Percentiles rank a stretch among this genome's conserved stretches.
These are phyloP conservation scores for Sungouiella thailandica DNA, from an alignment of 805 yeast genomes.

Conservation along the genomic window DNA sequence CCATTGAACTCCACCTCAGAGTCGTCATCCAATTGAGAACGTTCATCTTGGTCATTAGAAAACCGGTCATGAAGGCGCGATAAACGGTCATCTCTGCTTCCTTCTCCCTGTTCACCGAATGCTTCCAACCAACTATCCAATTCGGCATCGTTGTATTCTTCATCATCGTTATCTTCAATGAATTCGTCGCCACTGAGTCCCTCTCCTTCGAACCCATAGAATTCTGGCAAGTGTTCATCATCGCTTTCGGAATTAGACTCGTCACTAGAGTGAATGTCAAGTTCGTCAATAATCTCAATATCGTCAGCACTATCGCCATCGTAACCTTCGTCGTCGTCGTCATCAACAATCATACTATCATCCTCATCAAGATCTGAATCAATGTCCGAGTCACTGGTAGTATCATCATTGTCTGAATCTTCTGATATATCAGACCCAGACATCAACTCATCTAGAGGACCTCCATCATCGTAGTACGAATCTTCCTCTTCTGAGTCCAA, in stretches of 20 bases:
- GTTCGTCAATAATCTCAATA: constrained; percentile 32
- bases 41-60: background rate
- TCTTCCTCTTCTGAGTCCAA: constrained; percentile 59
- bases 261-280: constrained; percentile 25
- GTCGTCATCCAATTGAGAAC: background rate
- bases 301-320: constrained; percentile 27
- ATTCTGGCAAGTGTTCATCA: constrained; percentile 22
- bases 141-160: constrained; percentile 31
- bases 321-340: constrained; percentile 16
- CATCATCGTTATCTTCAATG: constrained; percentile 23
- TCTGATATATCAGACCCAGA: constrained; percentile 27
- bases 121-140: constrained; percentile 39
- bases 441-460: constrained; percentile 36
- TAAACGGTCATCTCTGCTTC: constrained; percentile 15
- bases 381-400: constrained; percentile 22
- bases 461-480: constrained; percentile 35
- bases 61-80: background rate
- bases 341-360: constrained; percentile 17
- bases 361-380: constrained; percentile 21
- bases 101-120: constrained; percentile 22
- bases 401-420: constrained; percentile 19
- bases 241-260: constrained; percentile 29
- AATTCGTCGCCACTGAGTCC: constrained; percentile 21
- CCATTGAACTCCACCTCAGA: background rate
- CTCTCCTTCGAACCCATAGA: constrained; percentile 14